phyloP scores from a whole-genome alignment of 1,139 yeast species.

The Zygoascus sp. region DNA sequence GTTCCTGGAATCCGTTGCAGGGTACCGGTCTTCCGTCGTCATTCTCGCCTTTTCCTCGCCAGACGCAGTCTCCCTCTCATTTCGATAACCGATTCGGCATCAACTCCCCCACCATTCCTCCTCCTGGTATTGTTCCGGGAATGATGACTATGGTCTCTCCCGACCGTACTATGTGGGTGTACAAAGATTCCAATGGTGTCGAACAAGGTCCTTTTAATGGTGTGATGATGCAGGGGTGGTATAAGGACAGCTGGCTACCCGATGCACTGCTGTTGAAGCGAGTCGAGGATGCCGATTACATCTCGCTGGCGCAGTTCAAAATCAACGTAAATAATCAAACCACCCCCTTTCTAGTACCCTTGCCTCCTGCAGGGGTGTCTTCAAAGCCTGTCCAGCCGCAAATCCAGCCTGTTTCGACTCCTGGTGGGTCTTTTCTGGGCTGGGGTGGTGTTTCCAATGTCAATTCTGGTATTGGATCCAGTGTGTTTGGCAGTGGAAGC shows the following conservation, averaged over 20 bases:
- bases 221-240: conserved; percentile 75
- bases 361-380: conserved; percentile 33
- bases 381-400: conserved; percentile 1
- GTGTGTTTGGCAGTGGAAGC: neutral
- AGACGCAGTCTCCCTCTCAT: neutral
- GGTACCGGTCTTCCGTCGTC: neutral
- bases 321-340: conserved; percentile 43
- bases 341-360: conserved; percentile 61
- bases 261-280: conserved; percentile 56
- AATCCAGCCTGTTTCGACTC: conserved; percentile 8
- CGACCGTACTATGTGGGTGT: conserved; percentile 59
- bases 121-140: conserved; percentile 27
- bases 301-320: conserved; percentile 32
- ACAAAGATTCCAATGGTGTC: conserved; percentile 63
- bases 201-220: conserved; percentile 84
- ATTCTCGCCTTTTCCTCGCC: conserved; percentile 2
- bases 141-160: conserved; percentile 32
- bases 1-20: neutral
- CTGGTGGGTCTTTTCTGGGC: conserved; percentile 6
- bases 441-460: neutral
- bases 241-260: conserved; percentile 55
- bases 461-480: neutral
- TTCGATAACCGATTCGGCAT: neutral
- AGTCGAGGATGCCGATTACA: conserved; percentile 34
- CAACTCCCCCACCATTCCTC: conserved; percentile 20